Evolutionary conservation across 2,329 filamentous ascomycete genomes (phyloP).

Genomic region (Xylaria sp.): DNA sequence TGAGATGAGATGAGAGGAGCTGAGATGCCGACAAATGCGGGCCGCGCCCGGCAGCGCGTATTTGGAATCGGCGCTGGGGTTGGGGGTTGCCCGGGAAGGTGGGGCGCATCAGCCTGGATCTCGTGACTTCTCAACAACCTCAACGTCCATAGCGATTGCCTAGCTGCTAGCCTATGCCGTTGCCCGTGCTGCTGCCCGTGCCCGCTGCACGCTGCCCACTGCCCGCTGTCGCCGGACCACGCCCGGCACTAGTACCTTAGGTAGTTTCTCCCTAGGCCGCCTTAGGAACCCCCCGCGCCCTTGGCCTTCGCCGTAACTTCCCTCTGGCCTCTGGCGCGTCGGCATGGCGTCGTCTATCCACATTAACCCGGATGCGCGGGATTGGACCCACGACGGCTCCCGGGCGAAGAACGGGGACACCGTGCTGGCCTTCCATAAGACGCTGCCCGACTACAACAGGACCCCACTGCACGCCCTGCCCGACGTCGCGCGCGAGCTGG

Average conservation of each 20-base stretch:
- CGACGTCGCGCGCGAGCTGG: slow-evolving; percentile 56
- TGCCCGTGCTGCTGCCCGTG: not conserved
- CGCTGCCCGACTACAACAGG: slow-evolving; percentile 36
- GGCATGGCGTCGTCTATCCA: slow-evolving; percentile 34
- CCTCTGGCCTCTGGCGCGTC: not conserved
- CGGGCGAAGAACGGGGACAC: slow-evolving; percentile 24
- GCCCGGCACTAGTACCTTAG: slow-evolving; percentile 26
- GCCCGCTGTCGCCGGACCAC: slow-evolving; percentile 16
- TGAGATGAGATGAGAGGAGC: too few relatives aligned
- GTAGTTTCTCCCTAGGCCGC: slow-evolving; percentile 13
- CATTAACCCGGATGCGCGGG: slow-evolving; percentile 31
- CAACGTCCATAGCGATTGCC: slow-evolving; percentile 4
- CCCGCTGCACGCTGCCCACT: not conserved
- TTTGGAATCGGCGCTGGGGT: slow-evolving; percentile 30
- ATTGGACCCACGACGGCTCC: slow-evolving; percentile 27
- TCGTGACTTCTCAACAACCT: slow-evolving; percentile 7
- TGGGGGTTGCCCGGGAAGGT: slow-evolving; percentile 26
- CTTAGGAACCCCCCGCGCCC: not conserved
- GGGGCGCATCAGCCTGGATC: slow-evolving; percentile 7
- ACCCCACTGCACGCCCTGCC: slow-evolving; percentile 33
- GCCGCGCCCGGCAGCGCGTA: slow-evolving; percentile 15
- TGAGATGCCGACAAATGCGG: too few relatives aligned
- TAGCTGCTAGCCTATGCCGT: too few relatives aligned
- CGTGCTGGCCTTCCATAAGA: slow-evolving; percentile 36
- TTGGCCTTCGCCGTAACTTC: not conserved